Evolutionary conservation across 805 yeast genomes (phyloP).

Genomic region (Wickerhamomyces sydowiorum): DNA sequence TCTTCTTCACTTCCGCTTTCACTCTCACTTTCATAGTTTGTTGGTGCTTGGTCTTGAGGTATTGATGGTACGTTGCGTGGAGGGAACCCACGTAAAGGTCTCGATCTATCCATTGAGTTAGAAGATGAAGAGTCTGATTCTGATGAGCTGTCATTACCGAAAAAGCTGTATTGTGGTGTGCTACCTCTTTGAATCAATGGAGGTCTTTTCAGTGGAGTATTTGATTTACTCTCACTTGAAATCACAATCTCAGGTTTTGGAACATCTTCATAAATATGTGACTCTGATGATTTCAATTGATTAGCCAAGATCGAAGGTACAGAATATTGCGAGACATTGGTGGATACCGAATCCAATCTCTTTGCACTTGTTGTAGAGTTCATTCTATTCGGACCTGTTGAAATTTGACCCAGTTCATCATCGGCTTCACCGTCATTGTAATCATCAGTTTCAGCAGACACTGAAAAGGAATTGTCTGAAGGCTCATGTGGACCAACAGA

Average conservation of each 20-base stretch:
- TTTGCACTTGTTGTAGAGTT: neutral
- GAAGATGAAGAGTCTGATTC: conserved; percentile 2
- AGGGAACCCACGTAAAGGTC: neutral
- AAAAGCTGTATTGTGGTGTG: conserved; percentile 21
- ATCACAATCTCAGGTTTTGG: conserved; percentile 7
- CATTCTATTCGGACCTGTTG: conserved; percentile 21
- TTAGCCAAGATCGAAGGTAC: conserved; percentile 10
- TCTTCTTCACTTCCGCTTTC: conserved; percentile 8
- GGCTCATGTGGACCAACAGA: conserved; percentile 17
- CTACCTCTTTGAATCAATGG: conserved; percentile 4
- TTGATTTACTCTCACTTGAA: neutral
- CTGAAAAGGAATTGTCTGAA: conserved; percentile 5
- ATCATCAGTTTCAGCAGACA: conserved; percentile 3
- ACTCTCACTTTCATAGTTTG: conserved; percentile 3
- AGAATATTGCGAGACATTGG: conserved; percentile 6
- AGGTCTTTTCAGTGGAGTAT: neutral
- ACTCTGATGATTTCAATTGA: conserved; percentile 3
- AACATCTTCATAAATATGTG: neutral
- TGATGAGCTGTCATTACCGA: conserved; percentile 11
- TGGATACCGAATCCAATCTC: neutral
- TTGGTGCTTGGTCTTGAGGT: too few species aligned
- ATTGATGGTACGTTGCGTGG: too few species aligned
- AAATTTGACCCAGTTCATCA: conserved; percentile 5
- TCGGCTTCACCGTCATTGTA: conserved; percentile 5
- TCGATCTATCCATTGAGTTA: conserved; percentile 3